phyloP scores from a whole-genome alignment of 2,329 filamentous ascomycete genomes.

The Pseudodiploospora longispora region DNA sequence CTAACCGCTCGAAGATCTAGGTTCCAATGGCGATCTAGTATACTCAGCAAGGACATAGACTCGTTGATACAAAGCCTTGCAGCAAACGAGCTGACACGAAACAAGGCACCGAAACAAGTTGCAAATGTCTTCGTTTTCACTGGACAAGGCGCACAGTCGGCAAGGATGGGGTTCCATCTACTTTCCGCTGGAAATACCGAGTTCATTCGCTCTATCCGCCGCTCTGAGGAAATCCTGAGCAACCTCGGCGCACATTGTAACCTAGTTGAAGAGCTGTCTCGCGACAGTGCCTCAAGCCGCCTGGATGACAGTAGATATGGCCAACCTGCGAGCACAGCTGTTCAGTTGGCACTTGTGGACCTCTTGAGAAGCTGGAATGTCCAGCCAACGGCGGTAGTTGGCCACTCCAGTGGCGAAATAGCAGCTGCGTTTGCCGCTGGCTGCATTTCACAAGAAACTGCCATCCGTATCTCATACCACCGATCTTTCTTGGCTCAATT shows the following conservation, averaged over 20 bases:
- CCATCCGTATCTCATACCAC: too few relatives aligned
- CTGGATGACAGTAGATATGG: slow-evolving; percentile 2
- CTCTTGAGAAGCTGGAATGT: slow-evolving; percentile 24
- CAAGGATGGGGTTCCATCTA: neutral
- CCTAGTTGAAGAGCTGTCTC: neutral
- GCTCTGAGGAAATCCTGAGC: too few relatives aligned
- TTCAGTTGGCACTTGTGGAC: slow-evolving; percentile 34
- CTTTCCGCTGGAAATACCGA: neutral
- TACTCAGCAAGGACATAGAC: neutral
- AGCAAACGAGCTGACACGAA: too few relatives aligned
- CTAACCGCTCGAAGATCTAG: neutral
- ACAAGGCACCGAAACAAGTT: too few relatives aligned
- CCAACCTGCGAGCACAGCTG: slow-evolving; percentile 25
- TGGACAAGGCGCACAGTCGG: slow-evolving; percentile 4
- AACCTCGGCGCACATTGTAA: too few relatives aligned
- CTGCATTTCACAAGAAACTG: slow-evolving; percentile 13
- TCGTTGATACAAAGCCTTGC: too few relatives aligned
- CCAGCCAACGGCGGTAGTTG: slow-evolving; percentile 21
- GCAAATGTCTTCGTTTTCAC: neutral
- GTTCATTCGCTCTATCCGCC: too few relatives aligned
- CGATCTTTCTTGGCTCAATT: too few relatives aligned
- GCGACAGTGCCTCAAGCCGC: slow-evolving; percentile 1
- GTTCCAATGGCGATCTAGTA: slow-evolving; percentile 1
- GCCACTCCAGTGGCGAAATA: slow-evolving; percentile 33
- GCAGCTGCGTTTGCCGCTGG: slow-evolving; percentile 26